Base-by-base conservation (phyloP, 129 eudicot species). In the Flaveria trinervia region DNA sequence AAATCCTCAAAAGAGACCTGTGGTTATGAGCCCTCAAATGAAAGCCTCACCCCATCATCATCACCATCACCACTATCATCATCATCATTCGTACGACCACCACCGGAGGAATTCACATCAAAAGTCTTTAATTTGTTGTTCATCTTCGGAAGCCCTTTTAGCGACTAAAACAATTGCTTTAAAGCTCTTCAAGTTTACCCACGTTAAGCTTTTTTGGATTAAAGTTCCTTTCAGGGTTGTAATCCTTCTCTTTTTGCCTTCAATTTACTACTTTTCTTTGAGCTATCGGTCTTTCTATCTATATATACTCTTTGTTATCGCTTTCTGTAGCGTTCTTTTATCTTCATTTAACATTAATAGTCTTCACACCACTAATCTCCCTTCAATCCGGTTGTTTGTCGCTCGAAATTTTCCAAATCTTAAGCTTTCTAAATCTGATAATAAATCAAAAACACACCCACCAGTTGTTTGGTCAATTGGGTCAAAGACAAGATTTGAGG, bases 401-500 rank as follows among this genome's bases (percentile, higher is more conserved):
- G 70, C 85, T 50, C 81, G 87, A 20, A 78, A 80, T 9, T 65
- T 79, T 56, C 86, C 87, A 36, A 74, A 60, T 74, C 33, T 81
- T 75, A 85, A 82, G 72, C 78, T 83, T 55, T 73, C 73, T 71
- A 80, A 69, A 65, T 67, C 79, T 45, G 83, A 57, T 17, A 30
- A 60, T 33, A n/a, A 23, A 20, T 73, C 83, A 46, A 70, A 80
- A 61, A 11, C 85, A 54, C 57, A 46, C 79, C 77, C 84, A 25
- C 87, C 84, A 49, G 96, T 90, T 56, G 81, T 90, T 74, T 90
- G 96, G 96, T 87, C 92, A 75, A 90, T 90, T 43, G 96, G 96
- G 80, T 77, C 92, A 22, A 87, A 82, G 71, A 66, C 81, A 54
- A 70, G 80, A 80, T 62, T 75, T 2, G 92, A 85, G 23, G 90